These are phyloP conservation scores for Neocucurbitaria cava DNA, from an alignment of 2,329 filamentous ascomycete genomes.

Conservation along the genomic window DNA sequence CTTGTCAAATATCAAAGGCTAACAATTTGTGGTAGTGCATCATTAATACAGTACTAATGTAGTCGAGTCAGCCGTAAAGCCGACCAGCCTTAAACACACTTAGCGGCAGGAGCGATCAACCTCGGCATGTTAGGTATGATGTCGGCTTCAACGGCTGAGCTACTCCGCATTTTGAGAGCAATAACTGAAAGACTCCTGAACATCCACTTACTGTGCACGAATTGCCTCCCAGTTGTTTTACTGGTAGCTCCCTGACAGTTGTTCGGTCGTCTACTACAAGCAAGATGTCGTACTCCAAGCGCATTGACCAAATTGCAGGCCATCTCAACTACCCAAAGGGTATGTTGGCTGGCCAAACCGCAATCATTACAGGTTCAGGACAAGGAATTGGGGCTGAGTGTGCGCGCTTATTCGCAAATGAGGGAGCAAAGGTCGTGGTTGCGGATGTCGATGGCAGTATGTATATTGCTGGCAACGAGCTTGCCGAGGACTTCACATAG, in stretches of 20 bases:
- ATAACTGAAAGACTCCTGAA: neutral
- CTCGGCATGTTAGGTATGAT: slow-evolving; percentile 17
- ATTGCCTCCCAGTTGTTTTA: neutral
- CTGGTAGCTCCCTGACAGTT: neutral
- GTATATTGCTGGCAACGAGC: slow-evolving; percentile 1
- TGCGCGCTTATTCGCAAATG: slow-evolving; percentile 82
- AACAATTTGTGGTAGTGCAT: neutral
- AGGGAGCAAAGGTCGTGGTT: slow-evolving; percentile 84
- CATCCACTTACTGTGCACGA: neutral
- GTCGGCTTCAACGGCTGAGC: slow-evolving; percentile 16
- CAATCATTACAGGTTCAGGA: slow-evolving; percentile 85
- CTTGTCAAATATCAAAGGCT: no score
- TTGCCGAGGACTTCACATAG: neutral
- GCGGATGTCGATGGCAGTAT: slow-evolving; percentile 79
- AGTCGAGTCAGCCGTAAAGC: slow-evolving; percentile 12
- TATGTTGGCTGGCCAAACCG: slow-evolving; percentile 78
- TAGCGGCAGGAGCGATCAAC: slow-evolving; percentile 7
- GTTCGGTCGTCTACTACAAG: neutral
- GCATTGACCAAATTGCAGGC: slow-evolving; percentile 73
- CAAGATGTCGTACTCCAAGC: slow-evolving; percentile 39
- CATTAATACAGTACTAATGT: neutral
- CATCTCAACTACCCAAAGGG: slow-evolving; percentile 86
- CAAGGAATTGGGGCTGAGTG: slow-evolving; percentile 90
- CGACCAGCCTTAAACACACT: slow-evolving; percentile 6
- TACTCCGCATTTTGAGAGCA: slow-evolving; percentile 23